A percentile compares a stretch with the other conserved stretches of the same genome.
Evolutionary conservation across 2,329 filamentous ascomycete genomes (phyloP).

Genomic region (Mariannaea sp.): DNA sequence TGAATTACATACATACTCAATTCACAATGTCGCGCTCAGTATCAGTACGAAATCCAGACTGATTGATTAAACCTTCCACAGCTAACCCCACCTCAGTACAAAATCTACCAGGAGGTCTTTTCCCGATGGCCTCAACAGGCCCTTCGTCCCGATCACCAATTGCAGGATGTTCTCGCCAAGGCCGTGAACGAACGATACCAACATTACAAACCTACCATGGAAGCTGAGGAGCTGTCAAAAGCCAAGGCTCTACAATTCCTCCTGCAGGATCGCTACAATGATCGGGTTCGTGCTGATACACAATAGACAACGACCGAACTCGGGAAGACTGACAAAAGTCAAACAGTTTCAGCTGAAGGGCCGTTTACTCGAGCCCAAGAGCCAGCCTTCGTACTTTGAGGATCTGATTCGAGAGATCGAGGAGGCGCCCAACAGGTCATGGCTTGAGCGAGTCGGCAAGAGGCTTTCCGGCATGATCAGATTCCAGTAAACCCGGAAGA

Average conservation of each 20-base stretch:
- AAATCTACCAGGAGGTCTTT: slow-evolving; percentile 46
- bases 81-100: slow-evolving; percentile 36
- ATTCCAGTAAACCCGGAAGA: slow-evolving; percentile 50
- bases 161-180: slow-evolving; percentile 59
- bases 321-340: slow-evolving; percentile 16
- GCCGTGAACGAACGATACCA: slow-evolving; percentile 44
- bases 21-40: slow-evolving; percentile 43
- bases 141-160: slow-evolving; percentile 65
- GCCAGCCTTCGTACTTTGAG: slow-evolving; percentile 67
- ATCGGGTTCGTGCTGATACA: slow-evolving; percentile 49
- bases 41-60: slow-evolving; percentile 34
- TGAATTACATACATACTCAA: slow-evolving; percentile 17
- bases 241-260: slow-evolving; percentile 64
- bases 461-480: slow-evolving; percentile 64
- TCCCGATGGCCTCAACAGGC: slow-evolving; percentile 67
- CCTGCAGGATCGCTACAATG: slow-evolving; percentile 63
- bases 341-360: slow-evolving; percentile 50
- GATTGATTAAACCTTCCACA: background rate
- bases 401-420: slow-evolving; percentile 67
- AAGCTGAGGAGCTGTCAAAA: slow-evolving; percentile 59
- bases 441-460: slow-evolving; percentile 57
- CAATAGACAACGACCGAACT: background rate
- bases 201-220: slow-evolving; percentile 42
- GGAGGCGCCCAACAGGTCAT: slow-evolving; percentile 62
- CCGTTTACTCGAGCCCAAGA: slow-evolving; percentile 60